Conservation (phyloP, 371 early-diverging fungal species). For the Rhizopus stolonifer region DNA sequence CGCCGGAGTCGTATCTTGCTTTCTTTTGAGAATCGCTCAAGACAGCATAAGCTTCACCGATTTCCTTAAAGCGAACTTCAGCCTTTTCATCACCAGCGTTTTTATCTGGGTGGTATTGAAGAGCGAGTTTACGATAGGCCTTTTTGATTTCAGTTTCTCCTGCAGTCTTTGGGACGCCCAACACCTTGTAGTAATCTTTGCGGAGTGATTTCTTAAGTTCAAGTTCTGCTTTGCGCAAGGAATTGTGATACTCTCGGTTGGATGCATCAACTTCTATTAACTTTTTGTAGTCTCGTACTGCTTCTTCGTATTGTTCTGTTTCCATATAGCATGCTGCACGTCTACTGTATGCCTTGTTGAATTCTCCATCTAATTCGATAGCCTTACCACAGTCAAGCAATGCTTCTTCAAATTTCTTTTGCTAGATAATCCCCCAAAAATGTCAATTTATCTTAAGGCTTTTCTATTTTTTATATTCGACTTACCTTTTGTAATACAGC, state of each 20-base stretch:
- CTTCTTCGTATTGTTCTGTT: constrained; percentile 77
- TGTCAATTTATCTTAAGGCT: no score
- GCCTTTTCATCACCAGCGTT: constrained; percentile 76
- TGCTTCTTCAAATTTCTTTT: constrained; percentile 62
- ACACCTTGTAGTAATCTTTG: constrained; percentile 72
- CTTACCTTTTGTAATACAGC: constrained; percentile 61
- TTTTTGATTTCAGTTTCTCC: constrained; percentile 70
- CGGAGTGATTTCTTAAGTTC: constrained; percentile 75
- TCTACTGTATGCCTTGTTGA: constrained; percentile 74
- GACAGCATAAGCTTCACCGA: no score
- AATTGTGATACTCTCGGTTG: constrained; percentile 68
- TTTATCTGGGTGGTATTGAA: constrained; percentile 85
- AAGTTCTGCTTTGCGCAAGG: constrained; percentile 70
- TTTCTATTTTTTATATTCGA: no score
- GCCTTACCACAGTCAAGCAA: constrained; percentile 71
- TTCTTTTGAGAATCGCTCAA: no score
- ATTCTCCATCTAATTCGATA: constrained; percentile 62
- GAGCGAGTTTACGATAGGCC: constrained; percentile 81
- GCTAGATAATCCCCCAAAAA: no score
- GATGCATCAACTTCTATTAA: constrained; percentile 63
- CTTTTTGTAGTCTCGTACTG: constrained; percentile 71
- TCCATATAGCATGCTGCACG: constrained; percentile 80
- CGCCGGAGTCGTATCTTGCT: no score
- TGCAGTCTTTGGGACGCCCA: constrained; percentile 54
- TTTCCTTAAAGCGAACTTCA: no score